These are phyloP conservation scores for Taxillus chinensis DNA, from an alignment of 164 flowering plant species.

Conservation along the genomic window DNA sequence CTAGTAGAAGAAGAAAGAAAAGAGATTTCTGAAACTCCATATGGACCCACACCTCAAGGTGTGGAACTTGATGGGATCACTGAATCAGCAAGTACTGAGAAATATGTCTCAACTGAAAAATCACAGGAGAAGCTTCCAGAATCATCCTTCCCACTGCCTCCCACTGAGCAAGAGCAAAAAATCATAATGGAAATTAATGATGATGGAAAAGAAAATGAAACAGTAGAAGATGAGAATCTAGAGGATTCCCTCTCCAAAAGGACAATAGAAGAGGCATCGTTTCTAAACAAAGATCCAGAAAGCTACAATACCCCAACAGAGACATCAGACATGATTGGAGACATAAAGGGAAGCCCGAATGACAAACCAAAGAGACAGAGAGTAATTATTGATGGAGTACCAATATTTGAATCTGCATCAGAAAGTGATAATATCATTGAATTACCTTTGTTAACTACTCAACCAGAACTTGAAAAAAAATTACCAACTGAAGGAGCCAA, in stretches of 20 bases:
- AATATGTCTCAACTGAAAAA: too few species aligned
- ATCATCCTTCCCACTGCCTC: constrained; percentile 6
- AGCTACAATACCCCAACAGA: neutral
- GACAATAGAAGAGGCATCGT: too few species aligned
- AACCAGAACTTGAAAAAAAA: neutral
- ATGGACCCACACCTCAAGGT: constrained; percentile 3
- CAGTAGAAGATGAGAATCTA: too few species aligned
- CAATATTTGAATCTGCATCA: neutral
- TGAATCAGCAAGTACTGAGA: neutral
- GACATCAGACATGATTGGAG: constrained; percentile 2
- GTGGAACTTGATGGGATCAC: constrained; percentile 7
- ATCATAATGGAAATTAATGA: too few species aligned
- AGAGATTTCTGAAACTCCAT: constrained; percentile 5
- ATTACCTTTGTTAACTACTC: neutral
- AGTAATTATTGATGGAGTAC: neutral
- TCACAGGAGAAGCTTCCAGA: constrained; percentile 7
- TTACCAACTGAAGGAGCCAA: neutral
- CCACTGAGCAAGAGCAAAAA: too few species aligned
- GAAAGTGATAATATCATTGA: constrained; percentile 4
- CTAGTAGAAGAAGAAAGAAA: constrained; percentile 4
- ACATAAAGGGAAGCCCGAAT: constrained; percentile 1
- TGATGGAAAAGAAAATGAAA: too few species aligned
- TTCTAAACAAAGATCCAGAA: too few species aligned
- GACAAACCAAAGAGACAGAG: neutral
- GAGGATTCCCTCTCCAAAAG: too few species aligned